Base-by-base conservation (phyloP, 306 rosid genomes). In the Cucurbita pepo region DNA sequence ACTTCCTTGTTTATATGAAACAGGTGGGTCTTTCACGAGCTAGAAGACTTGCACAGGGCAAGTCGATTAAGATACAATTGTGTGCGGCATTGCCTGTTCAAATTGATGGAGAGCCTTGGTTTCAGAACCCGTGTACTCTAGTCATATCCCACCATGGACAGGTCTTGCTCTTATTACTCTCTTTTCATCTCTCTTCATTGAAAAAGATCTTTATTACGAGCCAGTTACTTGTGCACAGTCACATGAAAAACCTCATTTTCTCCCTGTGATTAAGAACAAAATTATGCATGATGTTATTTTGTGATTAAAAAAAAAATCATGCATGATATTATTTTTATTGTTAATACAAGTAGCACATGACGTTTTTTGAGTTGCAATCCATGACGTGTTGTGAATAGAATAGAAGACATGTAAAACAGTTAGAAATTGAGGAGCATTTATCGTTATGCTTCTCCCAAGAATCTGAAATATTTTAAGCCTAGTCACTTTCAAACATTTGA, bases 21-120 rank as follows among this genome's bases (percentile, higher is more conserved):
- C 81, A 95, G 97, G 97, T 91, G 56, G 99, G 97, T 41, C 99
- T 95, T 77, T 95, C 99, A 74, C 95, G 96, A 77, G 99, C 99
- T 79, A 86, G 95, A 62, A 86, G 99, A 77, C 96, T 95, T 67
- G 99, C 99, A 10, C 99, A 95, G 87, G 99, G 99, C 55, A 90
- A 85, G 81, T 84, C 88, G 61, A 91, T 95, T 75, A 91, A 87
- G 89, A 86, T 95, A 85, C 93, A 81, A 77, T 80, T 91, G 47
- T 88, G 75, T 83, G 90, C 95, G 36, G 74, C 83, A 69, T 81
- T 95, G 66, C 99, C 99, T 71, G 97, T 95, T 75, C 99, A 95
- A 81, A 81, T 95, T 78, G 99, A 95, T 81, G 99, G 99, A 73
- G 99, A 95, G 69, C 99, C 97, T 71, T 95, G 99, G 99, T 82